phyloP scores from a whole-genome alignment of 1,139 yeast species.

The Geotrichum reessii region DNA sequence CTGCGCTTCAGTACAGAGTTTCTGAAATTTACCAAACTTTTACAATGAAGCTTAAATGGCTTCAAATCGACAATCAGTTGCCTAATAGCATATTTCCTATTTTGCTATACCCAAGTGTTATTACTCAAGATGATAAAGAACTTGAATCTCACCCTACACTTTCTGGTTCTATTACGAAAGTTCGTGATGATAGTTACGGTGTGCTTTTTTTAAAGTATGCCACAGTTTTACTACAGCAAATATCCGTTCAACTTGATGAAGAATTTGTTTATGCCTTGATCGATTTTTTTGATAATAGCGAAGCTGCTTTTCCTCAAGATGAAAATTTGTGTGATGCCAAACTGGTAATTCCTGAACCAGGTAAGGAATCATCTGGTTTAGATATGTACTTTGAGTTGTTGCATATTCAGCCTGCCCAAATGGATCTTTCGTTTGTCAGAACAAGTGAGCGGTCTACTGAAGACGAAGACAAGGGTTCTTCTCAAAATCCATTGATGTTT shows the following conservation, averaged over 20 bases:
- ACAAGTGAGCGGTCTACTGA: conserved; percentile 65
- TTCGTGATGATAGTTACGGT: conserved; percentile 86
- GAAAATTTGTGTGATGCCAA: conserved; percentile 54
- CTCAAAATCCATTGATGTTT: conserved; percentile 52
- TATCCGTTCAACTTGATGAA: conserved; percentile 89
- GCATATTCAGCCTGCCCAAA: conserved; percentile 84
- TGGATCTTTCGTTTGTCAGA: conserved; percentile 84
- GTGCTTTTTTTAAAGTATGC: conserved; percentile 86
- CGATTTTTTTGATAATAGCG: conserved; percentile 57
- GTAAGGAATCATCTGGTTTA: conserved; percentile 49
- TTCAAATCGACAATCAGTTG: conserved; percentile 87
- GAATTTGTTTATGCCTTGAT: conserved; percentile 78
- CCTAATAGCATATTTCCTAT: conserved; percentile 87
- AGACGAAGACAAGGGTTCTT: conserved; percentile 48
- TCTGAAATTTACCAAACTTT: conserved; percentile 78
- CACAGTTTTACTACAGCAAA: conserved; percentile 77
- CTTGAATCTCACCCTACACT: conserved; percentile 85
- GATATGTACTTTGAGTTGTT: conserved; percentile 89
- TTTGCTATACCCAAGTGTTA: conserved; percentile 77
- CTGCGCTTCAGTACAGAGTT: conserved; percentile 74
- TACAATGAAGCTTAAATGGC: conserved; percentile 82
- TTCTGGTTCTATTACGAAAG: conserved; percentile 74
- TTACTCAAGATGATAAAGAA: conserved; percentile 78
- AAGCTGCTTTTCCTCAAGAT: conserved; percentile 24
- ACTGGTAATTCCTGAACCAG: conserved; percentile 66